Percentiles rank a stretch among this genome's conserved stretches.
These are phyloP conservation scores for Mikania micrantha DNA, from an alignment of 129 eudicot species.

Conservation along the genomic window DNA sequence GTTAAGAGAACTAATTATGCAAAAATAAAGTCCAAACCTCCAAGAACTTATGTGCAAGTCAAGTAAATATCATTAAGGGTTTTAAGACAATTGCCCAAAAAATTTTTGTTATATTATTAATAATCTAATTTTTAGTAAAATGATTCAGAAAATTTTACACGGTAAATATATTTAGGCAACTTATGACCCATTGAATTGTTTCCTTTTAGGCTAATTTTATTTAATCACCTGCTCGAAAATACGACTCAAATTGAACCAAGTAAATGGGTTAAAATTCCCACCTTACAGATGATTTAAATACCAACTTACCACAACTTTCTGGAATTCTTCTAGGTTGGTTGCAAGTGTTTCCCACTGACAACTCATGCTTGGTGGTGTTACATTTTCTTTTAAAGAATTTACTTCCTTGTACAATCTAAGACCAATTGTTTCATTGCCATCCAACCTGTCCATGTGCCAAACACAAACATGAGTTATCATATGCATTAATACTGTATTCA, in stretches of 20 bases:
- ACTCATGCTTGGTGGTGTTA: constrained; percentile 2
- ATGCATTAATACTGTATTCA: neutral
- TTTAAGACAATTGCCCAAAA: neutral
- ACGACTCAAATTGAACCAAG: neutral
- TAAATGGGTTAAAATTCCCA: neutral
- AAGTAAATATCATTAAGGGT: neutral
- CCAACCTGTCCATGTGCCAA: constrained; percentile 48
- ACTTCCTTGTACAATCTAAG: constrained; percentile 76
- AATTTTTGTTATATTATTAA: neutral
- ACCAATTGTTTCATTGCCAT: constrained; percentile 62
- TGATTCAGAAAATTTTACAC: neutral
- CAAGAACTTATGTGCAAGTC: neutral
- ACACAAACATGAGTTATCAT: neutral
- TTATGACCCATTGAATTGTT: neutral
- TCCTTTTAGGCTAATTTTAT: neutral
- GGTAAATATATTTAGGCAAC: neutral
- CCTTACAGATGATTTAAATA: constrained; percentile 11
- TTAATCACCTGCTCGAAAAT: neutral
- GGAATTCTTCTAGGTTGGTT: constrained; percentile 72
- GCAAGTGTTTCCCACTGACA: constrained; percentile 84
- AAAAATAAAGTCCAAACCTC: neutral
- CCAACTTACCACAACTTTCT: constrained; percentile 55
- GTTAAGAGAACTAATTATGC: neutral
- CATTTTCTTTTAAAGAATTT: constrained; percentile 20
- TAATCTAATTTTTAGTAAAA: neutral